Conservation (phyloP, 345 rosid genomes). For the Diplotaxis tenuifolia region DNA sequence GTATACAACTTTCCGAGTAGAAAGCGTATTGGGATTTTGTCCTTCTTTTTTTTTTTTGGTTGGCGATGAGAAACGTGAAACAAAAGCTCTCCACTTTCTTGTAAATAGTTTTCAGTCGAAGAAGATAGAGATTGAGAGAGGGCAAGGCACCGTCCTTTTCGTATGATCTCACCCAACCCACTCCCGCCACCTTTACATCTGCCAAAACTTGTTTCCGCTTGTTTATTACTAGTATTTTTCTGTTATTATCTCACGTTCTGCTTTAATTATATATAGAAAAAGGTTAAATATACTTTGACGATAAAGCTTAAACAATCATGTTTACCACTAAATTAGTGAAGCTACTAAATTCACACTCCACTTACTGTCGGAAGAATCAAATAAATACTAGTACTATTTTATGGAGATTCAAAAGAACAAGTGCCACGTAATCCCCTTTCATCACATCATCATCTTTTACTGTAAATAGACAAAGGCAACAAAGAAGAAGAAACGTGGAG, state of each 20-base stretch:
- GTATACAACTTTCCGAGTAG: neutral
- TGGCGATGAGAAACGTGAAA: constrained; percentile 10
- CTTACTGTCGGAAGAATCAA: neutral
- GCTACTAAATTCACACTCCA: neutral
- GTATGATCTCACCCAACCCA: constrained; percentile 7
- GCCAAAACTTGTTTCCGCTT: neutral
- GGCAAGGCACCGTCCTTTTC: constrained; percentile 13
- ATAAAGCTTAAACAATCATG: neutral
- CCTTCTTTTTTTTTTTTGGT: neutral
- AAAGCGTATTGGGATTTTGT: neutral
- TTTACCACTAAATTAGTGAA: neutral
- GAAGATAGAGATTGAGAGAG: neutral
- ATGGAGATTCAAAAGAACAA: neutral
- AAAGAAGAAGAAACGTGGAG: constrained; percentile 22
- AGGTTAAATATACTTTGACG: neutral
- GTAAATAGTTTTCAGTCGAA: neutral
- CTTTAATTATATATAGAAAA: no score
- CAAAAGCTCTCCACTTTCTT: neutral
- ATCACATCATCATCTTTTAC: neutral
- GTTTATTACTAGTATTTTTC: neutral
- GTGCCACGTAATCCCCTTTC: neutral
- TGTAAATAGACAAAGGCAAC: neutral
- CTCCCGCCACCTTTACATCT: constrained; percentile 23
- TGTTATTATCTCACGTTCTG: neutral
- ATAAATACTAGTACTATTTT: neutral